Base-by-base conservation (phyloP, 2,329 filamentous ascomycete genomes). In the Exophiala calicioides region DNA sequence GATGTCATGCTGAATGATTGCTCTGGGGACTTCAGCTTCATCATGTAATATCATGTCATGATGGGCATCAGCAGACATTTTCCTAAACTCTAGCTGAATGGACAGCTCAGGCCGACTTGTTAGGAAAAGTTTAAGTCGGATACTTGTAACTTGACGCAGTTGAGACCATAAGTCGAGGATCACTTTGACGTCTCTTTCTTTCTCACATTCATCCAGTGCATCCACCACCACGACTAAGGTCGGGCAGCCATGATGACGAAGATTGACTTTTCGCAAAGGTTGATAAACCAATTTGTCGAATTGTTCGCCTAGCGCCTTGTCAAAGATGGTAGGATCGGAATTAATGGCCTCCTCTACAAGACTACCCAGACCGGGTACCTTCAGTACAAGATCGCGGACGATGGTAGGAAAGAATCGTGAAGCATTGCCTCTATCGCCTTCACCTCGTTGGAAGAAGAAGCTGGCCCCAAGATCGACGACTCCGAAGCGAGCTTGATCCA, bases 321-420 rank as follows among this genome's bases (percentile, higher is more conserved):
- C 41, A 5, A 51, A 39, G 29, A 68, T 61, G n/a, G 53, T 32
- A 23, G 55, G 57, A 48, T 65, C 57, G 16, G 52, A 10, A 4
- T 57, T 23, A 43, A 66, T 40, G 15, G 52, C 53, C 15, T 57
- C 45, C 26, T 30, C 27, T 3, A 63, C 21, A 7, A 23, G 29
- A 30, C 43, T 5, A 4, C 24, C 58, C 1, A 72, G 31, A 2
- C 43, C 27, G n/a, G 68, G 65, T 10, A 66, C 44, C 8, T 44
- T 54, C 0, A 15, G 24, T 1, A 59, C 53, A 2, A 75, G 55
- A 30, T 73, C 60, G 5, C 49, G 44, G 5, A 67, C 64, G 20
- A 77, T 57, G 0, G 70, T 75, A 0, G 68, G 60, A 12, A 76
- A 64, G 26, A 76, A 61, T 35, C 58, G 62, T 3, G 53, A 52